These are phyloP conservation scores for Annulohypoxylon truncatum DNA, from an alignment of 2,329 filamentous ascomycete species.

Conservation along the genomic window DNA sequence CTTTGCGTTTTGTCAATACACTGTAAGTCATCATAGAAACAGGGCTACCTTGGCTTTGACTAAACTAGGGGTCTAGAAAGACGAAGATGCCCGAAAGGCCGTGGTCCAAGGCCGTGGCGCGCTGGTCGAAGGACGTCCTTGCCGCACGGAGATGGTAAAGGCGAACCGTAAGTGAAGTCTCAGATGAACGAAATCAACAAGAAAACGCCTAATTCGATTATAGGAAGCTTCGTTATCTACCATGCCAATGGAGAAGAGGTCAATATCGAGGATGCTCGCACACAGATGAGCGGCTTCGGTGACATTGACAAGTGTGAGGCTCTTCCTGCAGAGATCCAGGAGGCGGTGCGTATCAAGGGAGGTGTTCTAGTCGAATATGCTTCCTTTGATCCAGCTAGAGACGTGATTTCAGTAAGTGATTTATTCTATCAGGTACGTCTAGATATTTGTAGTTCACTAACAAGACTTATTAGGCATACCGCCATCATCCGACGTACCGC, in stretches of 20 bases:
- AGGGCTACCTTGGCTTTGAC: not conserved
- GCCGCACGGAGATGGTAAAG: slow-evolving; percentile 69
- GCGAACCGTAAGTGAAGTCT: slow-evolving; percentile 63
- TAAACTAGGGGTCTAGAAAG: slow-evolving; percentile 55
- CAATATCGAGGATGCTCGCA: slow-evolving; percentile 57
- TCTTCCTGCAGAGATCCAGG: slow-evolving; percentile 51
- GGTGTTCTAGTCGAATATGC: slow-evolving; percentile 62
- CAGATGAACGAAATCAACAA: not conserved
- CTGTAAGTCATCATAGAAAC: slow-evolving; percentile 56
- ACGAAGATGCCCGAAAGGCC: slow-evolving; percentile 62
- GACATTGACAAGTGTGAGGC: slow-evolving; percentile 55
- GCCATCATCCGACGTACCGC: slow-evolving; percentile 49
- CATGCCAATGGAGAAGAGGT: slow-evolving; percentile 53
- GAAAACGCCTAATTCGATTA: slow-evolving; percentile 41
- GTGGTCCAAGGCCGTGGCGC: slow-evolving; percentile 59
- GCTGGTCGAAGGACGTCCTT: slow-evolving; percentile 65
- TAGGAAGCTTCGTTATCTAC: slow-evolving; percentile 64
- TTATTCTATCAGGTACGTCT: not conserved
- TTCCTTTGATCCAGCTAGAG: slow-evolving; percentile 62
- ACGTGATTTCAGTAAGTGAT: slow-evolving; percentile 60
- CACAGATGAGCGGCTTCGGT: slow-evolving; percentile 59
- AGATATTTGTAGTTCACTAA: slow-evolving; percentile 25
- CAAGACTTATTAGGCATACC: slow-evolving; percentile 47
- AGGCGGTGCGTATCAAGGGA: slow-evolving; percentile 51
- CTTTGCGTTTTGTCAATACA: slow-evolving; percentile 73